Conservation (phyloP, 345 rosid species). For the Sisymbrium irio region DNA sequence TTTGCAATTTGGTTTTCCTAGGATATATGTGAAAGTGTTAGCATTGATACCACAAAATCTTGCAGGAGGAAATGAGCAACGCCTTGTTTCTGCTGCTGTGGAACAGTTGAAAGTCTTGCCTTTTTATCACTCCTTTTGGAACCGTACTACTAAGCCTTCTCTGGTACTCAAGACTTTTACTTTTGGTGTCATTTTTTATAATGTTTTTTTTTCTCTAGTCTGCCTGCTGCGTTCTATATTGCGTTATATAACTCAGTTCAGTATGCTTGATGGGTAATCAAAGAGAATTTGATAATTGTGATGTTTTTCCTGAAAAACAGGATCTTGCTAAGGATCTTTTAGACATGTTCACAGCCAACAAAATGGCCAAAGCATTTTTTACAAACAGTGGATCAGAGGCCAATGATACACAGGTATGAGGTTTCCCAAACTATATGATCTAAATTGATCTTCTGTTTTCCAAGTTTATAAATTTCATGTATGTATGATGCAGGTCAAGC, state of each 20-base stretch:
- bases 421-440: conserved; percentile 28
- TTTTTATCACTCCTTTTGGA: conserved; percentile 98
- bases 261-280: neutral
- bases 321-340: conserved; percentile 93
- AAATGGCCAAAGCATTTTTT: conserved; percentile 90
- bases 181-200: neutral
- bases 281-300: conserved; percentile 7
- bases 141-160: conserved; percentile 93
- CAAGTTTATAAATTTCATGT: conserved; percentile 9
- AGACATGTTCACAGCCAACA: conserved; percentile 72
- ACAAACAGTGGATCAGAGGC: conserved; percentile 98
- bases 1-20: neutral
- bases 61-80: conserved; percentile 89
- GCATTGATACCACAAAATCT: conserved; percentile 5
- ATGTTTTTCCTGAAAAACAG: conserved; percentile 41
- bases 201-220: neutral
- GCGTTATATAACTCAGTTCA: neutral
- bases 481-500: conserved; percentile 60
- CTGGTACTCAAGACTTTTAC: conserved; percentile 46
- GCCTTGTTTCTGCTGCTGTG: conserved; percentile 85
- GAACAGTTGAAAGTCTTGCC: conserved; percentile 75
- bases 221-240: neutral
- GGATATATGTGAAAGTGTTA: neutral
- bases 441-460: neutral
- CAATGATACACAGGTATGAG: conserved; percentile 92